Evolutionary conservation across 73 alveolate genomes (phyloP), one percentile per base, ranked within the genome.

Genomic region (Durusdinium trenchii): DNA sequence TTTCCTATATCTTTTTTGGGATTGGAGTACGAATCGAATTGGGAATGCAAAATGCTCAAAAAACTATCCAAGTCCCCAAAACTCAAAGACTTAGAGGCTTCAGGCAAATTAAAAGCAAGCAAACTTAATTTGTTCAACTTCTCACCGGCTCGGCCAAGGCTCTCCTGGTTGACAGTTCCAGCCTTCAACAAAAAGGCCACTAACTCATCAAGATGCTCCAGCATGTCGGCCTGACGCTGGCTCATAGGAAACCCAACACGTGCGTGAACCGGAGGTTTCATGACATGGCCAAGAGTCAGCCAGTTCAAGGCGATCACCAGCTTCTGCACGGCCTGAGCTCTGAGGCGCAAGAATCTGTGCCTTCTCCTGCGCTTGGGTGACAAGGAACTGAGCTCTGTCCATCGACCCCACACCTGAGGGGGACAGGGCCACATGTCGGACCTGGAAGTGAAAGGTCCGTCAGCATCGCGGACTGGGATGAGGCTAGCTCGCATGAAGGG

Each of bases 391-490:
- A 35, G 38, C 28, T 40, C 93, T 10, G 93, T 83, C 93, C 93
- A 83, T 6, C 87, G 61, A 50, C 93, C n/a, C 26, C 64, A 54
- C 40, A 40, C 73, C 23, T 69, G 93, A 23, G 35, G 12, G 69
- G 69, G 86, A 76, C 86, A 76, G 38, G 86, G 86, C 86, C 60
- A 42, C 62, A 76, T 3, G 40, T 76, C 86, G 61, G 62, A 23
- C n/a, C n/a, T n/a, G n/a, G n/a, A n/a, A n/a, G n/a, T n/a, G n/a
- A n/a, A n/a, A n/a, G n/a, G n/a, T n/a, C n/a, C n/a, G n/a, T n/a
- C n/a, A n/a, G n/a, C n/a, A n/a, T n/a, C n/a, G n/a, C n/a, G n/a
- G n/a, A n/a, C n/a, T n/a, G n/a, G n/a, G n/a, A n/a, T n/a, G n/a
- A n/a, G n/a, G n/a, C n/a, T n/a, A n/a, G n/a, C n/a, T n/a, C n/a